Base-by-base conservation (phyloP, 1,284 basidiomycete genomes). In the Tranzscheliella williamsii region DNA sequence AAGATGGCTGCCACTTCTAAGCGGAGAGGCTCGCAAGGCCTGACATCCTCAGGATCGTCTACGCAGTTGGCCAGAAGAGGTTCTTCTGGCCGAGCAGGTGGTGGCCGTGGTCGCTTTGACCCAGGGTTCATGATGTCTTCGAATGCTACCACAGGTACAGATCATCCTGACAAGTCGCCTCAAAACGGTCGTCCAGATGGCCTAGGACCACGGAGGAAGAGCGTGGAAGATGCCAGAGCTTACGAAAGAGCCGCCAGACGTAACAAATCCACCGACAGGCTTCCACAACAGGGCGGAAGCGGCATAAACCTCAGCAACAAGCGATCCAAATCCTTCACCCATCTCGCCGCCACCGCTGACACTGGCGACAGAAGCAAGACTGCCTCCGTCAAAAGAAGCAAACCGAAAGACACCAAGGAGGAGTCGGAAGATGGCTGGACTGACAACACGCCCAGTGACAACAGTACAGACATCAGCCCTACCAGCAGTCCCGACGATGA, bases 401-500 rank as follows among this genome's bases (percentile, higher is more conserved):
- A 53, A 38, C 43, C 38, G 34, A 53, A 53, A 41, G 38, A 23
- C 15, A 41, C 42, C 30, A 34, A 43, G 8, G 15, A 42, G 4
- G 52, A 67, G 9, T 32, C 55, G 12, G 64, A 70, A 13, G 58
- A 69, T 17, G 67, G 67, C 20, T 70, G 67, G 67, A 61, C 63
- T 23, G 51, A 55, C 16, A 58, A 54, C 26, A 60, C 58, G 1
- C 40, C 64, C 8, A 64, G 54, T 36, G 53, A 50, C 22, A 48
- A 42, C 48, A 51, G 49, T 33, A 42, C 38, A 9, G 42, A 53
- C n/a, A 24, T 23, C 2, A 55, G 50, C 26, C 47, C 61, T 4
- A 47, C 49, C 20, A 56, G 51, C 38, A 67, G 57, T 30, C 53
- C 49, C 12, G 43, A 31, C 16, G 67, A 69, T 16, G 67, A 67